A percentile compares a stretch with the other conserved stretches of the same genome.
Evolutionary conservation across 192 early-diverging fungal genomes (phyloP).

Genomic region (Umbelopsis vinacea): DNA sequence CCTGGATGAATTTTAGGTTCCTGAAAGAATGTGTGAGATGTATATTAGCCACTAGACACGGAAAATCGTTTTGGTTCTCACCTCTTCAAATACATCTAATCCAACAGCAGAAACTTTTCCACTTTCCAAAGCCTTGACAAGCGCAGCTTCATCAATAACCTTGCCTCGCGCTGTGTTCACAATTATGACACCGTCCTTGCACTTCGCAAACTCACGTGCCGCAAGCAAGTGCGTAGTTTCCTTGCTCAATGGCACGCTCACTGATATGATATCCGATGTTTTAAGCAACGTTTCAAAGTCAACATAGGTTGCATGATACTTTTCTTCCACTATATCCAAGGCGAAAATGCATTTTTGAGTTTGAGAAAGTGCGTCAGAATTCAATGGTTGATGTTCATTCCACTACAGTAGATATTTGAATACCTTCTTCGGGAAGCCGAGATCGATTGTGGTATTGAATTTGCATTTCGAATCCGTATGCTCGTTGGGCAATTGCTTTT

Average conservation of each 20-base stretch:
- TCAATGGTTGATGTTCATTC: neutral
- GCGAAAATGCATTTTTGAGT: no score
- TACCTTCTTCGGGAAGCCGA: slow-evolving; percentile 46
- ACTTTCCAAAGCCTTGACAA: slow-evolving; percentile 51
- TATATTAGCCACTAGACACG: neutral
- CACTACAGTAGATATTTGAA: neutral
- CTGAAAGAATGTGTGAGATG: slow-evolving; percentile 20
- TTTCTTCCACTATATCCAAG: slow-evolving; percentile 40
- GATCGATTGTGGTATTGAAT: slow-evolving; percentile 53
- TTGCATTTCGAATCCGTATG: slow-evolving; percentile 51
- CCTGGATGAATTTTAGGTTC: slow-evolving; percentile 53
- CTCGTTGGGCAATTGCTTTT: slow-evolving; percentile 54
- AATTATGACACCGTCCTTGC: slow-evolving; percentile 53
- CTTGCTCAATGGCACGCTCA: slow-evolving; percentile 49
- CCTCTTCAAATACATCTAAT: slow-evolving; percentile 37
- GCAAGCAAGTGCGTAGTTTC: slow-evolving; percentile 47
- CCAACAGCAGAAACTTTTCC: slow-evolving; percentile 48
- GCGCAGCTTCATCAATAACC: slow-evolving; percentile 52
- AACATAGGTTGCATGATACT: slow-evolving; percentile 47
- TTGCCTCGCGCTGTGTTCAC: slow-evolving; percentile 56
- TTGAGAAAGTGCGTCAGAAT: neutral
- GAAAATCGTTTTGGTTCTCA: neutral
- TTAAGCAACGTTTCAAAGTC: slow-evolving; percentile 55
- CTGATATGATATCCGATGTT: slow-evolving; percentile 54
- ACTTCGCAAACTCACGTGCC: slow-evolving; percentile 49